A percentile compares a stretch with the other conserved stretches of the same genome.
These are phyloP conservation scores for Tricholoma terreum DNA, from an alignment of 768 basidiomycete genomes.

Conservation along the genomic window DNA sequence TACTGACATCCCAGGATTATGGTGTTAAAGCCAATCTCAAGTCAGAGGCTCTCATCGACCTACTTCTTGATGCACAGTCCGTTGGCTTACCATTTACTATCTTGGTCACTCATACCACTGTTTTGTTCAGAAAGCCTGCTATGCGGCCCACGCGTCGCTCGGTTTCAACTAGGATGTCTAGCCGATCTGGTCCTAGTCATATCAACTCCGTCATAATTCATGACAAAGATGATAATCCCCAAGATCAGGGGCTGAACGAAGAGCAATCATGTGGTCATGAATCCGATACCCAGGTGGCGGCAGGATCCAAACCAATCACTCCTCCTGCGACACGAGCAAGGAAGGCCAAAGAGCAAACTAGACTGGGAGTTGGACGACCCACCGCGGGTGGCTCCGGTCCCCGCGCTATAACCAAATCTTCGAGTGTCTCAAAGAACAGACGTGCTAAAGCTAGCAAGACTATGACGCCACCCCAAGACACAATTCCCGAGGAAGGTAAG, in stretches of 20 bases:
- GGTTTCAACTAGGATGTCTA: conserved; percentile 33
- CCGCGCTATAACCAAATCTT: conserved; percentile 59
- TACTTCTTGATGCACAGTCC: conserved; percentile 59
- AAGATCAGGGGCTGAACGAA: conserved; percentile 19
- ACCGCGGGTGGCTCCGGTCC: conserved; percentile 64
- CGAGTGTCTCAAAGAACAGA: conserved; percentile 46
- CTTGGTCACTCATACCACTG: not conserved
- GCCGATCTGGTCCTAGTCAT: conserved; percentile 39
- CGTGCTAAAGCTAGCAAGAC: conserved; percentile 50
- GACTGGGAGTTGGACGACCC: conserved; percentile 72
- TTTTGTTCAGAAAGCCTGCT: conserved; percentile 7
- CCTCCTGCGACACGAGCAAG: conserved; percentile 44
- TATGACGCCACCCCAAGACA: conserved; percentile 49
- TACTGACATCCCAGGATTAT: conserved; percentile 51
- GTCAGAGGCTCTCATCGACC: conserved; percentile 74
- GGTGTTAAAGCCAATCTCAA: conserved; percentile 83
- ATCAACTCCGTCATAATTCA: conserved; percentile 47
- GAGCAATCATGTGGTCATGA: conserved; percentile 16
- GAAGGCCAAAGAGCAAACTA: conserved; percentile 72
- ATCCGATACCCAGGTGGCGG: conserved; percentile 13
- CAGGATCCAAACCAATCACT: conserved; percentile 25
- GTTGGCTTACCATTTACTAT: conserved; percentile 15
- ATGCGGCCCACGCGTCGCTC: conserved; percentile 29
- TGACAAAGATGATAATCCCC: conserved; percentile 45
- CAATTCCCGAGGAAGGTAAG: conserved; percentile 58